These are phyloP conservation scores for Nannizziopsis arthrosporioides DNA, from an alignment of 2,329 filamentous ascomycete species.

Conservation along the genomic window DNA sequence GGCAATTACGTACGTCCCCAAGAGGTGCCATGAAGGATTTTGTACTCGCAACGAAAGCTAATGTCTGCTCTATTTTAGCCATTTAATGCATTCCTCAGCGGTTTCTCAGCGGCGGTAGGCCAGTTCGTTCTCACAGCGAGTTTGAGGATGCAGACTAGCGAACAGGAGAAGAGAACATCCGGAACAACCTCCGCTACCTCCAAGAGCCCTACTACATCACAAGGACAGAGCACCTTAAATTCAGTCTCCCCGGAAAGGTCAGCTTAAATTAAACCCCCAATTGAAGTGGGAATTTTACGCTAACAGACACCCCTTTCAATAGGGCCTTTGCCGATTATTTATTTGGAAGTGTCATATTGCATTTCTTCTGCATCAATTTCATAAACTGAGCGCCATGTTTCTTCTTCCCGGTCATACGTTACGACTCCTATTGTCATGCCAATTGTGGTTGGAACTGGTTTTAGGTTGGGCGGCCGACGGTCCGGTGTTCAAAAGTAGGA, in stretches of 20 bases:
- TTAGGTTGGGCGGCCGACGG: not conserved
- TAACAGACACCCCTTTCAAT: constrained; percentile 15
- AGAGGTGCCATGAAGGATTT: too few relatives aligned
- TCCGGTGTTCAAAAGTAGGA: not conserved
- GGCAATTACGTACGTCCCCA: constrained; percentile 75
- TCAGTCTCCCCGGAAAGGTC: constrained; percentile 33
- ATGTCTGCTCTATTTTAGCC: constrained; percentile 49
- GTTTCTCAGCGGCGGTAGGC: constrained; percentile 86
- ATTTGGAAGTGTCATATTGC: constrained; percentile 85
- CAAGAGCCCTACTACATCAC: constrained; percentile 15
- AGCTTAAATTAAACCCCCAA: not conserved
- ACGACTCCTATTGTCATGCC: not conserved
- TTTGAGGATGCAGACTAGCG: constrained; percentile 83
- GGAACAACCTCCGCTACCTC: constrained; percentile 17
- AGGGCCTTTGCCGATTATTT: constrained; percentile 95
- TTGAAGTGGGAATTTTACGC: not conserved
- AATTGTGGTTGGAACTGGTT: not conserved
- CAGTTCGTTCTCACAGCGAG: constrained; percentile 91
- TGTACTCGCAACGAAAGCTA: not conserved
- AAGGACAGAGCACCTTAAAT: not conserved
- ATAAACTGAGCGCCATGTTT: constrained; percentile 61
- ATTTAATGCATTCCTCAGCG: constrained; percentile 96
- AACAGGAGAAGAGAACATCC: constrained; percentile 46
- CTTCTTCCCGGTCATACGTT: constrained; percentile 1
- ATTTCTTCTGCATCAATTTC: constrained; percentile 99